Evolutionary conservation across 306 rosid genomes (phyloP).

Genomic region (Casuarina glauca): DNA sequence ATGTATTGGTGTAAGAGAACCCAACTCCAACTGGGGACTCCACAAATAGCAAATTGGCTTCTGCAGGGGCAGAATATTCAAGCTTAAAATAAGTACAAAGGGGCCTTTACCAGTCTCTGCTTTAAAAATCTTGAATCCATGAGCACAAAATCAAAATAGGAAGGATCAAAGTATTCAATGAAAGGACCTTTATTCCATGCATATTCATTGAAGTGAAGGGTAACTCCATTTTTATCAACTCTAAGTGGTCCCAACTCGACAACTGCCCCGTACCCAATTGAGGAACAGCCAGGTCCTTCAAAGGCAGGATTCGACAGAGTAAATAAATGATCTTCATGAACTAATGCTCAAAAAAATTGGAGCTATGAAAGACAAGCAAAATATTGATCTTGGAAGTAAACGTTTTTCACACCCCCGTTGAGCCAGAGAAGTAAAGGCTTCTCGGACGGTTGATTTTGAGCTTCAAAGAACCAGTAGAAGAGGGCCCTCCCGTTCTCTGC

Average conservation of each 20-base stretch:
- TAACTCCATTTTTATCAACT: slow-evolving; percentile 46
- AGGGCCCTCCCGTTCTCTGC: slow-evolving; percentile 54
- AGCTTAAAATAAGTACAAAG: slow-evolving; percentile 5
- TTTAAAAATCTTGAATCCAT: too few relatives aligned
- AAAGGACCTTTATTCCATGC: slow-evolving; percentile 55
- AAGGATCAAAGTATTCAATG: background rate
- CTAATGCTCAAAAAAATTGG: too few relatives aligned
- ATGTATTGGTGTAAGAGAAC: slow-evolving; percentile 52
- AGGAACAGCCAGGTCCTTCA: slow-evolving; percentile 66
- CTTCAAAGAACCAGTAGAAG: slow-evolving; percentile 66
- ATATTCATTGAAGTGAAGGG: slow-evolving; percentile 39
- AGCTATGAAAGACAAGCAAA: background rate
- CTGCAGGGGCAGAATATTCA: slow-evolving; percentile 33
- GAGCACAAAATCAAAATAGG: background rate
- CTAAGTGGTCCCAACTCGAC: slow-evolving; percentile 56
- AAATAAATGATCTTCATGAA: background rate
- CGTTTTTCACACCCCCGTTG: slow-evolving; percentile 45
- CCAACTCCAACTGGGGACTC: slow-evolving; percentile 70
- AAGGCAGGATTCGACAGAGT: slow-evolving; percentile 7
- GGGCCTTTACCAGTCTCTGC: background rate
- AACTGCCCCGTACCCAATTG: slow-evolving; percentile 56
- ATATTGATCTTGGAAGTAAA: background rate
- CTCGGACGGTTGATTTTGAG: slow-evolving; percentile 47
- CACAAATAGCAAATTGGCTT: slow-evolving; percentile 55
- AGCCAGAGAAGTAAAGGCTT: slow-evolving; percentile 66